phyloP scores from a whole-genome alignment of 768 basidiomycete genomes.

The Megacollybia marginata region DNA sequence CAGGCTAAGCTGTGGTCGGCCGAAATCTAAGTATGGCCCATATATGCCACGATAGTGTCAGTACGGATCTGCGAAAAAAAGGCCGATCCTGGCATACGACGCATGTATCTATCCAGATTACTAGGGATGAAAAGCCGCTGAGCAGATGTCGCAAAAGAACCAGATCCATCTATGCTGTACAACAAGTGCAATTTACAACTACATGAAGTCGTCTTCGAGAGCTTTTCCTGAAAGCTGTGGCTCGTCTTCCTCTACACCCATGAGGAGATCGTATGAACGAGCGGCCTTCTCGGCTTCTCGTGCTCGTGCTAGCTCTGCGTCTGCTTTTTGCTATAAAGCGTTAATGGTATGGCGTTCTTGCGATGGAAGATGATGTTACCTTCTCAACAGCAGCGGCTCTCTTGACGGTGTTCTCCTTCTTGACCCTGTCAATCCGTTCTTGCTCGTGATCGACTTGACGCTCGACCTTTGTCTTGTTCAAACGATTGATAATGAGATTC shows the following conservation, averaged over 20 bases:
- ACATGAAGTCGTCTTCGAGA: slow-evolving; percentile 89
- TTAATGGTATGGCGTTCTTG: not conserved
- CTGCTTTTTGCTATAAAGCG: slow-evolving; percentile 60
- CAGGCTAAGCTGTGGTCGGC: too few relatives aligned
- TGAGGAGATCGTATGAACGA: slow-evolving; percentile 79
- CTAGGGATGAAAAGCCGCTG: too few relatives aligned
- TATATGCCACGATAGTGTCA: too few relatives aligned
- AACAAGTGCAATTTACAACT: slow-evolving; percentile 9
- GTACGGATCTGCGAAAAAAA: too few relatives aligned
- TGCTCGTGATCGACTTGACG: slow-evolving; percentile 85
- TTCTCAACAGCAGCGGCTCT: slow-evolving; percentile 58
- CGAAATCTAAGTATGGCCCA: too few relatives aligned
- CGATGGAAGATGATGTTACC: slow-evolving; percentile 28
- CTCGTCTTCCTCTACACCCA: slow-evolving; percentile 51
- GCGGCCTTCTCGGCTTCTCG: slow-evolving; percentile 86
- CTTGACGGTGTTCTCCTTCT: slow-evolving; percentile 61
- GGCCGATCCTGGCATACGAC: too few relatives aligned
- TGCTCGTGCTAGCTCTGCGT: slow-evolving; percentile 62
- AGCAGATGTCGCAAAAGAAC: too few relatives aligned
- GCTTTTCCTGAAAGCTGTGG: slow-evolving; percentile 59
- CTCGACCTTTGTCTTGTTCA: slow-evolving; percentile 91
- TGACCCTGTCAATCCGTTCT: slow-evolving; percentile 76
- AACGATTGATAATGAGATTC: slow-evolving; percentile 83
- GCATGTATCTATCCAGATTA: too few relatives aligned
- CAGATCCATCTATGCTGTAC: too few relatives aligned